Conservation (phyloP, 2,329 filamentous ascomycete genomes). For the Fusarium sambucinum region DNA sequence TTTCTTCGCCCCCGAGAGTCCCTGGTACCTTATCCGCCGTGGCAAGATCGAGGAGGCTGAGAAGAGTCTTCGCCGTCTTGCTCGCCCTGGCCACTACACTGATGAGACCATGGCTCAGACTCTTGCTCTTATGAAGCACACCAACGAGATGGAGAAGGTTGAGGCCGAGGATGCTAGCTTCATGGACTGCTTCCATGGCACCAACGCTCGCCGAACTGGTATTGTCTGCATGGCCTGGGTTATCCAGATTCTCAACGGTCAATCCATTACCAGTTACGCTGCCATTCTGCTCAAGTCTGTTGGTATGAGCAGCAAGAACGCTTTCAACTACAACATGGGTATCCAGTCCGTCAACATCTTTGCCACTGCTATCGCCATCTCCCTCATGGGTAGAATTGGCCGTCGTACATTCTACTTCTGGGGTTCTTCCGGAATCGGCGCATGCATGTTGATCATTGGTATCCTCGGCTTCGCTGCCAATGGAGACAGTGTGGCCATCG, state of each 20-base stretch:
- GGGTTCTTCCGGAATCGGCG: constrained; percentile 56
- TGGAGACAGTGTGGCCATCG: constrained; percentile 44
- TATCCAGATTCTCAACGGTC: constrained; percentile 52
- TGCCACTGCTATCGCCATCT: constrained; percentile 57
- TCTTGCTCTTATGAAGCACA: constrained; percentile 58
- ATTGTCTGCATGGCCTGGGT: constrained; percentile 54
- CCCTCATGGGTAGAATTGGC: constrained; percentile 53
- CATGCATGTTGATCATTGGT: constrained; percentile 58
- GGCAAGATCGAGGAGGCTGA: constrained; percentile 55
- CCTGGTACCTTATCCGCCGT: constrained; percentile 62
- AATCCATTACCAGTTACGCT: constrained; percentile 66
- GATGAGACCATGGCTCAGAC: constrained; percentile 55
- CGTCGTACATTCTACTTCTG: constrained; percentile 57
- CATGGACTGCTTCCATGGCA: constrained; percentile 61
- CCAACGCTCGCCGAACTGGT: constrained; percentile 55
- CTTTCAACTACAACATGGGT: constrained; percentile 62
- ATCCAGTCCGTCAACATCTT: constrained; percentile 61
- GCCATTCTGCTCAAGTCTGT: constrained; percentile 65
- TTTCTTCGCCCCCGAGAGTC: constrained; percentile 61
- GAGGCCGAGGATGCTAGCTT: constrained; percentile 62
- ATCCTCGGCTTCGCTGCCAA: constrained; percentile 53
- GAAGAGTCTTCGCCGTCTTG: constrained; percentile 56
- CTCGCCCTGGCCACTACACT: constrained; percentile 51
- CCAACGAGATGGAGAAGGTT: constrained; percentile 55
- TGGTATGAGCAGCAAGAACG: constrained; percentile 57